Evolutionary conservation across 129 eudicot genomes (phyloP), one percentile per base, ranked within the genome.

Genomic region (Artemisia annua): DNA sequence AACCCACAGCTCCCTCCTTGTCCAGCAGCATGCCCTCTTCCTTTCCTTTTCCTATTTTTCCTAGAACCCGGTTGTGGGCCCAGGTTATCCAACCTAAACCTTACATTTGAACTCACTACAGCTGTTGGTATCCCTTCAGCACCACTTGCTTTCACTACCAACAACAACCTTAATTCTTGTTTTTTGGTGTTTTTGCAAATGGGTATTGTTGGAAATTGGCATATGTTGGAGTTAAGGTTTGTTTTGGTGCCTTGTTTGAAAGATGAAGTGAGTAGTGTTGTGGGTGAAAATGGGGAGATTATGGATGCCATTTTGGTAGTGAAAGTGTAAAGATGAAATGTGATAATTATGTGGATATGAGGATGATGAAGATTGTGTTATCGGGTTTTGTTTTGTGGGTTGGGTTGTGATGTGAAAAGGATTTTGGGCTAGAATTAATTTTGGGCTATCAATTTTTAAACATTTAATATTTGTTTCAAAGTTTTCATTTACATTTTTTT

Each of bases 1-100:
- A 90, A 90, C 67, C 99, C 99, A 69, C 97, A 94, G 60, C 97
- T 94, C 58, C 91, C 92, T 20, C 99, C 99, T 44, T 89, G 96
- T 32, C 98, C 98, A 35, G 98, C 96, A 7, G 96, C 84, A 55
- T 84, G 90, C 26, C 98, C 98, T 57, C 98, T 80, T 1, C 97
- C 97, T 84, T 88, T 85, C 68, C 97, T 80, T 70, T 91, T 91
- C 17, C 76, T 73, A 20, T 91, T 91, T 84, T 87, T 87, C 49
- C 89, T 83, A 17, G 97, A 84, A 35, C 97, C 97, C 11, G 91
- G 89, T 67, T 87, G 95, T 0, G 97, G 97, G 9, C 97, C 97
- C 84, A 90, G 70, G 70, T 90, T 90, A 26, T 90, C 82, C 0
- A 90, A 87, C 68, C 97, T 72, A 28, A 85, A 79, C 60, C 96